Conservation (phyloP, 345 rosid genomes). For the Brassica incana region DNA sequence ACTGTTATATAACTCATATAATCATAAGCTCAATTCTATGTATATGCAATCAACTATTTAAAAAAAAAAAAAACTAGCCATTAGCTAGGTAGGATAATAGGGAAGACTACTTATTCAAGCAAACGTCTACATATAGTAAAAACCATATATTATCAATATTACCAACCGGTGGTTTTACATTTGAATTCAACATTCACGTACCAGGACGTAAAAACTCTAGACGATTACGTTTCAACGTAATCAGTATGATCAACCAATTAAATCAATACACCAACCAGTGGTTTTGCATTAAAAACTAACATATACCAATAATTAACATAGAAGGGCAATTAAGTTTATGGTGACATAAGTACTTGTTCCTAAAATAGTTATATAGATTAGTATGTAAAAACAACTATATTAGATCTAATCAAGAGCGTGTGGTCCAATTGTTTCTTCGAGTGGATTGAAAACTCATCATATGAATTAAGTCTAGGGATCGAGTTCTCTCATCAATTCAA, state of each 20-base stretch:
- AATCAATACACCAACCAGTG: neutral
- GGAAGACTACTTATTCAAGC: neutral
- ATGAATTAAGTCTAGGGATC: neutral
- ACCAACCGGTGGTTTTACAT: neutral
- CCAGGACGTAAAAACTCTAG: neutral
- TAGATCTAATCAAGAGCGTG: neutral
- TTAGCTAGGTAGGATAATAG: neutral
- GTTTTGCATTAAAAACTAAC: neutral
- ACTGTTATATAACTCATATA: conserved; percentile 31
- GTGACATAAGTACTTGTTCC: neutral
- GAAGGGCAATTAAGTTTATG: neutral
- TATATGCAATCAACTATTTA: neutral
- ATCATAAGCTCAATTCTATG: neutral
- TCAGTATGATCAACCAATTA: neutral
- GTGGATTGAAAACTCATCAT: neutral
- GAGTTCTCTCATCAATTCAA: neutral
- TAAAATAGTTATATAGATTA: neutral
- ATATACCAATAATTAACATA: neutral
- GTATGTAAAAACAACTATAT: neutral
- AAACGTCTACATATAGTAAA: neutral
- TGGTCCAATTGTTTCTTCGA: neutral
- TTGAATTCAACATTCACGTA: neutral
- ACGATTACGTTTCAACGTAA: neutral
- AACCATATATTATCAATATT: neutral
- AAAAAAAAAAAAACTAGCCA: neutral